phyloP scores from a whole-genome alignment of 2,329 filamentous ascomycete species.

The Coniochaeta sp. region DNA sequence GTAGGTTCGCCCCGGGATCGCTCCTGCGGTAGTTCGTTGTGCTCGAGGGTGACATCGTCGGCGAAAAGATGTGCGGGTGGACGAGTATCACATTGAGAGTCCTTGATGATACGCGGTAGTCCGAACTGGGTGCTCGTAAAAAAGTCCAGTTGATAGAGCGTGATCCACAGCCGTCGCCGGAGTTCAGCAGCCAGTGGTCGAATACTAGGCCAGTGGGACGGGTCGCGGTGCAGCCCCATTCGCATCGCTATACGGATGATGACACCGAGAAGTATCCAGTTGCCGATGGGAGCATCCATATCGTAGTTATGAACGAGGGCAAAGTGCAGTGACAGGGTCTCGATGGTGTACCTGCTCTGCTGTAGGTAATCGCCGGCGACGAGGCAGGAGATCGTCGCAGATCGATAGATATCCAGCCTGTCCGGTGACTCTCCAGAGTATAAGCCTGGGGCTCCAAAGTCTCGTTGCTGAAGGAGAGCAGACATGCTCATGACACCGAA shows the following conservation, averaged over 20 bases:
- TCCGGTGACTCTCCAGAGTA: slow-evolving; percentile 47
- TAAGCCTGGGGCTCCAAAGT: slow-evolving; percentile 56
- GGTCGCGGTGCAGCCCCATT: slow-evolving; percentile 59
- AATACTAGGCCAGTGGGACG: slow-evolving; percentile 44
- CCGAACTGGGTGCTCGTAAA: slow-evolving; percentile 12
- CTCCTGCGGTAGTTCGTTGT: neutral
- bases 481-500: slow-evolving; percentile 56
- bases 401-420: slow-evolving; percentile 28
- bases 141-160: slow-evolving; percentile 12
- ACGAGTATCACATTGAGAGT: slow-evolving; percentile 10
- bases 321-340: slow-evolving; percentile 56
- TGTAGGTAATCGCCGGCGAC: slow-evolving; percentile 57
- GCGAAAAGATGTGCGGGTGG: slow-evolving; percentile 4
- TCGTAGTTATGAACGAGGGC: slow-evolving; percentile 47
- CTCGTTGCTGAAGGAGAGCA: slow-evolving; percentile 53
- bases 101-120: slow-evolving; percentile 11
- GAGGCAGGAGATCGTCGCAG: slow-evolving; percentile 30
- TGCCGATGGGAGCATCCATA: slow-evolving; percentile 48
- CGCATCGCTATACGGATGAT: slow-evolving; percentile 57
- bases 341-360: slow-evolving; percentile 49
- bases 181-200: slow-evolving; percentile 40
- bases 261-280: slow-evolving; percentile 52
- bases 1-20: neutral
- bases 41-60: neutral
- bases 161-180: slow-evolving; percentile 36